These are phyloP conservation scores for Trametes coccinea DNA, from an alignment of 768 basidiomycete genomes.

Conservation along the genomic window DNA sequence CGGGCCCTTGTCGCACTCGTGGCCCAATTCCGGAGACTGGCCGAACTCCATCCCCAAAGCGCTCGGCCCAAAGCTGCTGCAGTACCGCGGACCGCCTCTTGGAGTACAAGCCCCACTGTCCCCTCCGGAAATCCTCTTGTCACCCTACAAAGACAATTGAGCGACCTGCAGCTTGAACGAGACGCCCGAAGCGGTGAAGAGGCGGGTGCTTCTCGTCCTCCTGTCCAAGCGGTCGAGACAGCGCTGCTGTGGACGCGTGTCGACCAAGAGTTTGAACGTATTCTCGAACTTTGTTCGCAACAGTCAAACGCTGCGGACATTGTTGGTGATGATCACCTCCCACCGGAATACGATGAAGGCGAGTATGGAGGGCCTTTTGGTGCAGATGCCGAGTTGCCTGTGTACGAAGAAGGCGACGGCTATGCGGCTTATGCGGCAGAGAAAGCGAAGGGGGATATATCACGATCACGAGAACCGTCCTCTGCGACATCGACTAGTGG, in stretches of 20 bases:
- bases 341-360: constrained; percentile 34
- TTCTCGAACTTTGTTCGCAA: constrained; percentile 66
- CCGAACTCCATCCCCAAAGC: constrained; percentile 16
- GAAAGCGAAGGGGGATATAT: constrained; percentile 11
- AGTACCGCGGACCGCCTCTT: constrained; percentile 30
- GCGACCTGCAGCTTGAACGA: constrained; percentile 62
- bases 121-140: constrained; percentile 48
- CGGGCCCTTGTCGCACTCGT: constrained; percentile 70
- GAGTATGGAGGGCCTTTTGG: constrained; percentile 20
- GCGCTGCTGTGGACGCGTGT: constrained; percentile 75
- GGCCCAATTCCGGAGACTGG: constrained; percentile 62
- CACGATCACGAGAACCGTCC: neutral
- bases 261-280: constrained; percentile 70
- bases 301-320: constrained; percentile 32
- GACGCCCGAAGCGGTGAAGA: constrained; percentile 40
- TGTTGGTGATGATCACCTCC: constrained; percentile 22
- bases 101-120: constrained; percentile 23
- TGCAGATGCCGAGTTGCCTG: constrained; percentile 27
- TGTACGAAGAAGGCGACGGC: constrained; percentile 30
- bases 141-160: constrained; percentile 66
- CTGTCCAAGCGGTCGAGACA: constrained; percentile 54
- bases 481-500: constrained; percentile 5
- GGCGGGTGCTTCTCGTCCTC: constrained; percentile 34
- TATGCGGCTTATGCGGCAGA: constrained; percentile 10
- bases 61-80: neutral